Conservation (phyloP, 2,329 filamentous ascomycete species). For the Chaetomiaceae sp. region DNA sequence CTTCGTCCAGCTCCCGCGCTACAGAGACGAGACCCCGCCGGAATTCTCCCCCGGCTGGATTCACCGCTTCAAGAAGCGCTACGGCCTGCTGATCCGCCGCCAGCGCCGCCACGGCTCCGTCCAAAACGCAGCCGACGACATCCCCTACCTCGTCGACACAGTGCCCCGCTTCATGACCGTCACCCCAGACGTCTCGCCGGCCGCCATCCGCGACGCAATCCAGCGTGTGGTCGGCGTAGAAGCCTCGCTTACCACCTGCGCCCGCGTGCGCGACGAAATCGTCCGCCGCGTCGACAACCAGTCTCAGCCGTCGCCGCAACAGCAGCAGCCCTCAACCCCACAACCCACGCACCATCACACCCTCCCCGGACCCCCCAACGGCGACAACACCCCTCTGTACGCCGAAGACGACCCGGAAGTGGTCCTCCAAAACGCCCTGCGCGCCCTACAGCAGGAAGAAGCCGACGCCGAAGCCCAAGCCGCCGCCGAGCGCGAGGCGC, state of each 20-base stretch:
- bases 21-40: conserved; percentile 55
- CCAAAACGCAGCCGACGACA: conserved; percentile 50
- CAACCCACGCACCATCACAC: background rate
- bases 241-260: conserved; percentile 49
- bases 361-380: conserved; percentile 7
- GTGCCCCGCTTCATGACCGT: conserved; percentile 57
- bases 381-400: conserved; percentile 29
- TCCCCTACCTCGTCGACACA: conserved; percentile 57
- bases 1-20: conserved; percentile 54
- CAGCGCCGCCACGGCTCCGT: conserved; percentile 50
- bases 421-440: conserved; percentile 55
- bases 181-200: conserved; percentile 53
- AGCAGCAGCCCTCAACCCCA: conserved; percentile 3
- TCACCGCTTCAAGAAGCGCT: conserved; percentile 61
- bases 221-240: conserved; percentile 53
- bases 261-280: conserved; percentile 55
- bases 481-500: conserved; percentile 49
- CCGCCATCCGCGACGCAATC: conserved; percentile 55
- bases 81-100: conserved; percentile 53
- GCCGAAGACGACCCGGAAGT: conserved; percentile 53
- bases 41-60: conserved; percentile 63
- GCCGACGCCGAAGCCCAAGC: conserved; percentile 55
- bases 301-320: conserved; percentile 12
- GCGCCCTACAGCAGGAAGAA: conserved; percentile 55
- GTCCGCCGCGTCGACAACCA: conserved; percentile 40